phyloP scores from a whole-genome alignment of 2,329 filamentous ascomycete genomes.

The Sporothrix variecibatus region DNA sequence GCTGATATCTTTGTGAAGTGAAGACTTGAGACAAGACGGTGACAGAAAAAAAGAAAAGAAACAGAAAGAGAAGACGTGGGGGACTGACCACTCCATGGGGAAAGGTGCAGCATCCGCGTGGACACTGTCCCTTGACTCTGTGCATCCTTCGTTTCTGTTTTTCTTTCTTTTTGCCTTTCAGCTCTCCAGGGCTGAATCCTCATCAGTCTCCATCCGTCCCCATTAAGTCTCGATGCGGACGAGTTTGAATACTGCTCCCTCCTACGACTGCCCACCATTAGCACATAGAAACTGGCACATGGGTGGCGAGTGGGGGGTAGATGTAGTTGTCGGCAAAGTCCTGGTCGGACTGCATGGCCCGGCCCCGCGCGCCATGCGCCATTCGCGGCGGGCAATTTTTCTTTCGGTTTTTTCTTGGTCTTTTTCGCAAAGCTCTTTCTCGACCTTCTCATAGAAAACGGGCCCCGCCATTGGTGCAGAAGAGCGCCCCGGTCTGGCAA shows the following conservation, averaged over 20 bases:
- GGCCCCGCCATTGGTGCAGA: not conserved
- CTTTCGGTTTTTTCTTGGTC: not conserved
- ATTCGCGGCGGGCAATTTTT: not conserved
- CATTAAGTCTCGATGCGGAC: not conserved
- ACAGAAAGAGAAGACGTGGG: not conserved
- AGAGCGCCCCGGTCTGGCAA: not conserved
- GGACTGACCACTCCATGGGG: not conserved
- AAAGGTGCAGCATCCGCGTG: not conserved
- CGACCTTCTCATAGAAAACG: not conserved
- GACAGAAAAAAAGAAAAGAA: not conserved
- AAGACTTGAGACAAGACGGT: not conserved
- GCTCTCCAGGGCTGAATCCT: not conserved
- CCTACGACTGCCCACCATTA: not conserved
- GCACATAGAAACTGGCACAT: slow-evolving; percentile 16
- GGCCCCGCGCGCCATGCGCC: slow-evolving; percentile 17
- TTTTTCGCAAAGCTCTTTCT: not conserved
- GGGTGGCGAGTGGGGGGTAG: not conserved
- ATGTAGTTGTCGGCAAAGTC: not conserved
- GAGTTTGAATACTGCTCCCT: not conserved
- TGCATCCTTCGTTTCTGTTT: not conserved
- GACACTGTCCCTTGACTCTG: not conserved
- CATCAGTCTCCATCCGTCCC: not conserved
- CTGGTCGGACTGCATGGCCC: slow-evolving; percentile 5
- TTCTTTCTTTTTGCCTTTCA: not conserved
- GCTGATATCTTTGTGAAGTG: not conserved